Evolutionary conservation across 148 eudicot species (phyloP), one percentile per base, ranked within the genome.

Genomic region (Chenopodium formosanum): DNA sequence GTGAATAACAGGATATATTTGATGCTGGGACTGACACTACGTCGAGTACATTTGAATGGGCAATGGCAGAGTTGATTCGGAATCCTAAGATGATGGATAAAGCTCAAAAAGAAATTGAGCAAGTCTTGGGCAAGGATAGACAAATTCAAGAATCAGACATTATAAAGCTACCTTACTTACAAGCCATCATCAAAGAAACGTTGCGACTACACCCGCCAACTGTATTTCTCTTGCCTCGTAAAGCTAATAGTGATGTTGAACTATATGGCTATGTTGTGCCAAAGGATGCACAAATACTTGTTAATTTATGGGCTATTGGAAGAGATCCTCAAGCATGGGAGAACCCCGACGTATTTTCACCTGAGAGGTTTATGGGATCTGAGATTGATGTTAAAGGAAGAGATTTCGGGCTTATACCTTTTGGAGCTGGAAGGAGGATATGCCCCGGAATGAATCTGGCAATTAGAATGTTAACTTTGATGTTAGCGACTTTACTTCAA

Each of bases 231-330:
- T 83, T 92, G 11, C 95, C 95, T 23, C 91, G 86, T 78, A 90
- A 75, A 86, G 90, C 93, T 19, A 86, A 86, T 81, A 75, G 77
- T 7, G 79, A 87, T 0, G 90, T 90, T 73, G 81, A 81, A 22
- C 72, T 89, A 52, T 74, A 79, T 34, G 93, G 90, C 2, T 88
- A 86, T 65, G 70, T 80, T 72, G 87, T 92, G 14, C 92, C 92
- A 0, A 90, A 86, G 73, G 87, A 83, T 65, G 85, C 95, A 2
- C 93, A 90, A 83, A 70, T 92, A 62, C 83, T 92, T 0, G 91
- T 92, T 0, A 92, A 92, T 14, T 87, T 86, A 8, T 92, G 95
- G 95, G 95, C 91, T 0, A 88, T 92, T 1, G 92, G 91, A 12
- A 82, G 91, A 0, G 93, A 92, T 79, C 89, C 88, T 1, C 68